These are phyloP conservation scores for Suillus subalutaceus DNA, from an alignment of 768 basidiomycete genomes.

Conservation along the genomic window DNA sequence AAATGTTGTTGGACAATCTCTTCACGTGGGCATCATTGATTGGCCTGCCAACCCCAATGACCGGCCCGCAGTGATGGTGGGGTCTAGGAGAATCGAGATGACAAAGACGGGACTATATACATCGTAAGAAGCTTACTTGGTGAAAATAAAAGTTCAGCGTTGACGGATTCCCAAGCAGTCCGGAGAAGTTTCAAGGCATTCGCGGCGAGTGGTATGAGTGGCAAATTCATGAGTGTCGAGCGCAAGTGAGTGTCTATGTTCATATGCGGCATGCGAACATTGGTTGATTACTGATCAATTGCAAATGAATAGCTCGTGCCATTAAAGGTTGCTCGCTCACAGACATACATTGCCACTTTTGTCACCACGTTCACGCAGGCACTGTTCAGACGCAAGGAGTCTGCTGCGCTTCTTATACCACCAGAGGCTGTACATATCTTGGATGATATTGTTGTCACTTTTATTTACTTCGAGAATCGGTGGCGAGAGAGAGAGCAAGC, in stretches of 20 bases:
- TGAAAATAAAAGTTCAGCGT: background rate
- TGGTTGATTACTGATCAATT: background rate
- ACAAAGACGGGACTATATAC: slow-evolving; percentile 26
- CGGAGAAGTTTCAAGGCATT: slow-evolving; percentile 28
- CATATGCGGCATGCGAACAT: background rate
- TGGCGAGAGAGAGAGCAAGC: slow-evolving; percentile 29
- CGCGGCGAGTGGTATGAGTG: slow-evolving; percentile 31
- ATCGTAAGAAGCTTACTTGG: slow-evolving; percentile 19
- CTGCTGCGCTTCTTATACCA: slow-evolving; percentile 28
- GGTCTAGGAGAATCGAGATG: slow-evolving; percentile 30
- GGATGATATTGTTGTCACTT: slow-evolving; percentile 40
- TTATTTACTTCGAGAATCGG: slow-evolving; percentile 36
- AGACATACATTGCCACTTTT: slow-evolving; percentile 33
- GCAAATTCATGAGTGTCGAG: slow-evolving; percentile 26
- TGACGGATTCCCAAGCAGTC: slow-evolving; percentile 14
- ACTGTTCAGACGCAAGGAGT: slow-evolving; percentile 18
- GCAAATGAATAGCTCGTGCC: slow-evolving; percentile 27
- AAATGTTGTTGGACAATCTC: slow-evolving; percentile 20
- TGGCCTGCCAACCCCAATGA: slow-evolving; percentile 23
- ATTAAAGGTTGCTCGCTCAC: slow-evolving; percentile 7
- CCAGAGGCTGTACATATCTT: slow-evolving; percentile 33
- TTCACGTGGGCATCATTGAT: slow-evolving; percentile 34
- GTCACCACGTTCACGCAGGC: slow-evolving; percentile 20
- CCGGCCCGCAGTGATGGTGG: slow-evolving; percentile 22
- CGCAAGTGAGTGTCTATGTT: slow-evolving; percentile 23